A percentile compares a stretch with the other conserved stretches of the same genome.
Conservation (phyloP, 768 basidiomycete genomes). For the Serendipita sp. region DNA sequence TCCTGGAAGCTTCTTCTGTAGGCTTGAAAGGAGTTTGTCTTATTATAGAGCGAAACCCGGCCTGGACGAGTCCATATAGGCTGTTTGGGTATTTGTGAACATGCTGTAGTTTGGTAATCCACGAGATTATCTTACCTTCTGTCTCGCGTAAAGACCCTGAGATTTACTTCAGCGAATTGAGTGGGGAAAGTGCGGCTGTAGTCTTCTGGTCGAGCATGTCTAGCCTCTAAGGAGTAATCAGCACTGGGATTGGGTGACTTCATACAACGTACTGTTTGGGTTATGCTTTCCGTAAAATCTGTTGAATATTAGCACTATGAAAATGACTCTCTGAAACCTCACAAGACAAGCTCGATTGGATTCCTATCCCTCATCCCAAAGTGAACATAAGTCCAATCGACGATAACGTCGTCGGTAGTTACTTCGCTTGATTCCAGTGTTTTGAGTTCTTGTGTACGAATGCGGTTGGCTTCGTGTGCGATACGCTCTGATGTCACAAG, state of each 20-base stretch:
- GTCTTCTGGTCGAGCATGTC: conserved; percentile 33
- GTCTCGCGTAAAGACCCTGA: conserved; percentile 59
- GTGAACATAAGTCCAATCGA: conserved; percentile 50
- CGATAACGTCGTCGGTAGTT: conserved; percentile 33
- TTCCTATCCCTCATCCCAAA: conserved; percentile 59
- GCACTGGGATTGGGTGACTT: neutral
- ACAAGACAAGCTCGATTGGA: conserved; percentile 32
- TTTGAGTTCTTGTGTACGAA: neutral
- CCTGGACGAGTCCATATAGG: conserved; percentile 48
- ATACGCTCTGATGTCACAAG: conserved; percentile 26
- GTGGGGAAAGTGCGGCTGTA: conserved; percentile 50
- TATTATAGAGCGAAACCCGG: conserved; percentile 40
- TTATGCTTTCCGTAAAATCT: conserved; percentile 59
- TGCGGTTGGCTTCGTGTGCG: conserved; percentile 27
- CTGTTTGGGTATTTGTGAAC: conserved; percentile 13
- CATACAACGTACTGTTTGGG: conserved; percentile 31
- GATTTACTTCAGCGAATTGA: conserved; percentile 49
- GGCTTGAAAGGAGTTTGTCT: neutral
- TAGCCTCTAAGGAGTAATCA: conserved; percentile 21
- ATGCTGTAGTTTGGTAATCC: neutral
- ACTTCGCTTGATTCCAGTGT: neutral
- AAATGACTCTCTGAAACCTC: neutral
- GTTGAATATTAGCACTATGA: conserved; percentile 17
- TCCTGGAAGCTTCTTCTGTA: neutral
- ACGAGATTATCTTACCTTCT: conserved; percentile 18